A percentile compares a stretch with the other conserved stretches of the same genome.
These are phyloP conservation scores for Hypocreales sp. DNA, from an alignment of 2,329 filamentous ascomycete species.

Conservation along the genomic window DNA sequence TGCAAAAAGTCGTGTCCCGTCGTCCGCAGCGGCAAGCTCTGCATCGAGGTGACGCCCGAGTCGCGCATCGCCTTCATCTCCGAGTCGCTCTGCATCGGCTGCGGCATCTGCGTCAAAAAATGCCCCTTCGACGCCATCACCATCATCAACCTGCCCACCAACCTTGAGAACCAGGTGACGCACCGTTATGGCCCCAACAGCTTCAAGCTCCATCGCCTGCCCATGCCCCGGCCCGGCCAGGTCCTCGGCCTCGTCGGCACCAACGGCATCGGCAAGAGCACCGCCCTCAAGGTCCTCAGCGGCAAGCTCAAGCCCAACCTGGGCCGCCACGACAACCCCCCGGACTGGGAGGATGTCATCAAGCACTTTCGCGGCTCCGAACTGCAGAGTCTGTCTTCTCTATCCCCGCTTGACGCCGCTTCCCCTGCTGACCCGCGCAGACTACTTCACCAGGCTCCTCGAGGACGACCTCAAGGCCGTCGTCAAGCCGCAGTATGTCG, in stretches of 20 bases:
- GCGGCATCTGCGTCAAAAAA: constrained; percentile 99
- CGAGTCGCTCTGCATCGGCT: constrained; percentile 89
- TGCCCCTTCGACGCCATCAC: constrained; percentile 97
- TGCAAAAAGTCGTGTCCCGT: constrained; percentile 99
- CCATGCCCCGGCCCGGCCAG: constrained; percentile 88
- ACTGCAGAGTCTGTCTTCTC: constrained; percentile 62
- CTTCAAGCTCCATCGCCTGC: constrained; percentile 96
- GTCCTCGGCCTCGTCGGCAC: constrained; percentile 94
- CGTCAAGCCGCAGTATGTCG: constrained; percentile 98
- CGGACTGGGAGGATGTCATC: constrained; percentile 98
- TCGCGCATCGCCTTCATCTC: constrained; percentile 98
- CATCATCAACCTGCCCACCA: constrained; percentile 99
- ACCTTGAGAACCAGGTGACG: constrained; percentile 94
- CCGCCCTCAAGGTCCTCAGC: constrained; percentile 95
- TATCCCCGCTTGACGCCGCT: neutral
- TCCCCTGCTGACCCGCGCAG: constrained; percentile 15
- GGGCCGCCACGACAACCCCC: constrained; percentile 87
- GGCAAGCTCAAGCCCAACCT: constrained; percentile 98
- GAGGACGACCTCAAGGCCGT: constrained; percentile 96
- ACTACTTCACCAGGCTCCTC: constrained; percentile 97
- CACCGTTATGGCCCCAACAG: constrained; percentile 99
- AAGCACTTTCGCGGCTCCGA: constrained; percentile 97
- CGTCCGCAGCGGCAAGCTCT: constrained; percentile 91
- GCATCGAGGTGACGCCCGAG: constrained; percentile 79
- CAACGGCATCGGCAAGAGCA: constrained; percentile 99